These are phyloP conservation scores for Sclerotiophoma versabilis DNA, from an alignment of 2,329 filamentous ascomycete species.

Conservation along the genomic window DNA sequence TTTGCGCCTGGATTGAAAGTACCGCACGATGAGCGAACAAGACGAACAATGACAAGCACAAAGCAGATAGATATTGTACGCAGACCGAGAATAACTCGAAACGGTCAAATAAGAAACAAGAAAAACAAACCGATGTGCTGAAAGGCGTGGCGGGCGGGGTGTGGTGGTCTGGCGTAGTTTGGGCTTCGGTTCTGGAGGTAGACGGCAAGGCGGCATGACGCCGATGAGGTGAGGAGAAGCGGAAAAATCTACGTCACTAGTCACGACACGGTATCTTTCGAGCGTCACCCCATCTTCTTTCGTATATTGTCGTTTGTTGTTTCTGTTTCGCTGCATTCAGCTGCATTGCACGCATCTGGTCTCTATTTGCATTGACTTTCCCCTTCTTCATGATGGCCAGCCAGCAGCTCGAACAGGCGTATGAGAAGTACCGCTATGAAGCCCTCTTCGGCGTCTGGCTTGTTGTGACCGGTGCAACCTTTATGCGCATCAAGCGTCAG, in stretches of 20 bases:
- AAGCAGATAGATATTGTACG: too few relatives aligned
- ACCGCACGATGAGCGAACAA: not conserved
- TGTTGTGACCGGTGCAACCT: constrained; percentile 41
- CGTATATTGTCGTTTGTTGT: not conserved
- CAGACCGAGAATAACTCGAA: not conserved
- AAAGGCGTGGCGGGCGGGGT: not conserved
- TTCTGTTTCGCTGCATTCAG: not conserved
- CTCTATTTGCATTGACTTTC: not conserved
- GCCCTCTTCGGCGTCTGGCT: constrained; percentile 38
- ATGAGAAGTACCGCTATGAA: constrained; percentile 41
- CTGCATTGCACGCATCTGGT: not conserved
- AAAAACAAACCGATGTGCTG: not conserved
- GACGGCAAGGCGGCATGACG: constrained; percentile 11
- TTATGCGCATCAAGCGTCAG: constrained; percentile 44
- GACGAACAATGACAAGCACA: too few relatives aligned
- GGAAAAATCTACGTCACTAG: constrained; percentile 11
- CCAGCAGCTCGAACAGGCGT: constrained; percentile 21
- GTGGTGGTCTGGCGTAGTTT: constrained; percentile 3
- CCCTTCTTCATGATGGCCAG: constrained; percentile 21
- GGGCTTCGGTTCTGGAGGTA: not conserved
- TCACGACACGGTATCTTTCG: constrained; percentile 6
- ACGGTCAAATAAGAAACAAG: not conserved
- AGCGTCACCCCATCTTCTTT: constrained; percentile 12
- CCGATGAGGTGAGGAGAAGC: constrained; percentile 5
- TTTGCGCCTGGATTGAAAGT: not conserved